These are phyloP conservation scores for Candida glucosophila DNA, from an alignment of 1,139 yeast species.

Conservation along the genomic window DNA sequence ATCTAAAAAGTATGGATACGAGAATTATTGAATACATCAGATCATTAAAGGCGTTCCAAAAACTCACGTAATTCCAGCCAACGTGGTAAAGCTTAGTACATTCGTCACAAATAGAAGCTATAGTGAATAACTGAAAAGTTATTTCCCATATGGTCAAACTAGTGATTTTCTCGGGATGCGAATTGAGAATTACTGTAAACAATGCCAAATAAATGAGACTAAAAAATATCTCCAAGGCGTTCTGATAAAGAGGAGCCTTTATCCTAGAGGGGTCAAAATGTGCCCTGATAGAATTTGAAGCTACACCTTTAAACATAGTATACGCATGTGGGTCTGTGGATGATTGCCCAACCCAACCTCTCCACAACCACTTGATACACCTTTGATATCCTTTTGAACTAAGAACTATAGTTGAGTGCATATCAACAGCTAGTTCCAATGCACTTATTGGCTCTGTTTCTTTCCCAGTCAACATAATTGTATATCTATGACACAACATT, in stretches of 20 bases:
- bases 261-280: conserved; percentile 81
- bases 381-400: conserved; percentile 78
- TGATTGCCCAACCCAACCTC: conserved; percentile 85
- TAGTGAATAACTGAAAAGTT: conserved; percentile 55
- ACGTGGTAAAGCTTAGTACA: conserved; percentile 63
- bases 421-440: conserved; percentile 77
- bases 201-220: conserved; percentile 57
- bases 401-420: conserved; percentile 71
- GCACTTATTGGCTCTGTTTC: conserved; percentile 63
- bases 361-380: conserved; percentile 85
- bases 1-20: conserved; percentile 48
- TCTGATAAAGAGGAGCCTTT: conserved; percentile 79
- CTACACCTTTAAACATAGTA: conserved; percentile 52
- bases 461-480: conserved; percentile 52
- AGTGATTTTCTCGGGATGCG: conserved; percentile 23
- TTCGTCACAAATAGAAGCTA: conserved; percentile 64
- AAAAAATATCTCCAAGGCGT: conserved; percentile 57
- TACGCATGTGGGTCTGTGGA: conserved; percentile 63
- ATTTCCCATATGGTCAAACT: conserved; percentile 38
- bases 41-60: conserved; percentile 78
- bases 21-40: conserved; percentile 49
- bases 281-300: conserved; percentile 44
- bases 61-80: conserved; percentile 63
- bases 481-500: conserved; percentile 70
- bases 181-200: conserved; percentile 60